Conservation (phyloP, 805 yeast genomes). For the Wickerhamomyces bovis region DNA sequence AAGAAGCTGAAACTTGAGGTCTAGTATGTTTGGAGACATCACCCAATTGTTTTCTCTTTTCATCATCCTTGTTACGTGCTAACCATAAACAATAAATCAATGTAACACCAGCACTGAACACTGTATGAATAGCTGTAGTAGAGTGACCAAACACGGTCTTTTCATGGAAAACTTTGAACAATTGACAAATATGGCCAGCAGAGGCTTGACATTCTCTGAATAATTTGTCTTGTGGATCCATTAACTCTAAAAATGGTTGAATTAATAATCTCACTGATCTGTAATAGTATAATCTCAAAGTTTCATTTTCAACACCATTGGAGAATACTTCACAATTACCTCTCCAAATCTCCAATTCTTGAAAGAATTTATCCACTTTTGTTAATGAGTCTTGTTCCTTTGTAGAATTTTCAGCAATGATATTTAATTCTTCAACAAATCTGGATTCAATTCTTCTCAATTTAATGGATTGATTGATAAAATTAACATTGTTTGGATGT, state of each 20-base stretch:
- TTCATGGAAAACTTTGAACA: constrained; percentile 57
- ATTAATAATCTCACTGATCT: constrained; percentile 53
- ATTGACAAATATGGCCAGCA: constrained; percentile 63
- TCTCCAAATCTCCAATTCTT: constrained; percentile 53
- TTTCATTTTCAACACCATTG: constrained; percentile 51
- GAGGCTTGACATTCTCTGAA: constrained; percentile 67
- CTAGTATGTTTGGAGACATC: constrained; percentile 55
- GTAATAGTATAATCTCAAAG: constrained; percentile 52
- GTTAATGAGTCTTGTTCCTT: constrained; percentile 37
- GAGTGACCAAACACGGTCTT: constrained; percentile 59
- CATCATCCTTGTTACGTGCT: constrained; percentile 55
- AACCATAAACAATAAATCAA: constrained; percentile 62
- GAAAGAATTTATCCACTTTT: constrained; percentile 44
- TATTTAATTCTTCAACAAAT: constrained; percentile 44
- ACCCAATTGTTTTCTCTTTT: constrained; percentile 47
- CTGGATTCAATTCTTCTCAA: constrained; percentile 54
- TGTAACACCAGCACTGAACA: constrained; percentile 65
- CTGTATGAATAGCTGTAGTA: constrained; percentile 60
- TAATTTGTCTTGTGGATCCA: constrained; percentile 54
- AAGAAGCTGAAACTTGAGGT: constrained; percentile 48
- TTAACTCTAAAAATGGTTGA: constrained; percentile 57
- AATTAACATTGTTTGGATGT: constrained; percentile 23
- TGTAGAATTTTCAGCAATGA: constrained; percentile 24
- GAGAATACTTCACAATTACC: constrained; percentile 42
- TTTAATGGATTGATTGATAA: constrained; percentile 51